A percentile compares a stretch with the other conserved stretches of the same genome.
Conservation (phyloP, 352 stramenopile species). For the Phytophthora tubulina region DNA sequence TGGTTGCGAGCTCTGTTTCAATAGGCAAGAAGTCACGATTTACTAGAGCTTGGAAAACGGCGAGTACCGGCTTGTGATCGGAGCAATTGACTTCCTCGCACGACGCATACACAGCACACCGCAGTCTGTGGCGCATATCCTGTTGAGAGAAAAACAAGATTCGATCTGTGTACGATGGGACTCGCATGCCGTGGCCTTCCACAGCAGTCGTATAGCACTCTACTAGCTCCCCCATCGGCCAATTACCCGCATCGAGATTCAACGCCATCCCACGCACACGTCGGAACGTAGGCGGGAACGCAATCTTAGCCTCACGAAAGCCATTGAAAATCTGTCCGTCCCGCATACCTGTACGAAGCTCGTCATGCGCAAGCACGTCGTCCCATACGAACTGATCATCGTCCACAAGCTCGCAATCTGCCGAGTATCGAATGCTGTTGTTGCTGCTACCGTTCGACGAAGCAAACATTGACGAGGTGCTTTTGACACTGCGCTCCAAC, state of each 20-base stretch:
- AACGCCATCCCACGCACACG: slow-evolving; percentile 60
- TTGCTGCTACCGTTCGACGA: slow-evolving; percentile 44
- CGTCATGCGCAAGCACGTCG: slow-evolving; percentile 76
- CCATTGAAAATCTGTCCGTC: slow-evolving; percentile 73
- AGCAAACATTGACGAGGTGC: slow-evolving; percentile 29
- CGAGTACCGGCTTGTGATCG: slow-evolving; percentile 88
- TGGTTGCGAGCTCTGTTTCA: slow-evolving; percentile 51
- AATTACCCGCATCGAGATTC: slow-evolving; percentile 35
- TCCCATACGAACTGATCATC: slow-evolving; percentile 64
- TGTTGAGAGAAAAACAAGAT: slow-evolving; percentile 87
- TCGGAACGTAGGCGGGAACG: slow-evolving; percentile 82
- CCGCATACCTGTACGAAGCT: slow-evolving; percentile 70
- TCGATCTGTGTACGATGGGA: slow-evolving; percentile 92
- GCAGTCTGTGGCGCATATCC: slow-evolving; percentile 71
- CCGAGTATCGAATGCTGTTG: slow-evolving; percentile 41
- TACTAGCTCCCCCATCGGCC: slow-evolving; percentile 34
- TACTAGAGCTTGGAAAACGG: slow-evolving; percentile 75
- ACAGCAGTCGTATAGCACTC: slow-evolving; percentile 69
- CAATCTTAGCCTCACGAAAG: slow-evolving; percentile 80
- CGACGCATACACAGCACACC: slow-evolving; percentile 75
- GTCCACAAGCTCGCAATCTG: slow-evolving; percentile 51
- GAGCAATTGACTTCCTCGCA: slow-evolving; percentile 79
- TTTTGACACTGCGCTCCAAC: slow-evolving; percentile 48
- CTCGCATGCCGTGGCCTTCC: slow-evolving; percentile 64
- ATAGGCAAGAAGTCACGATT: slow-evolving; percentile 66